Base-by-base conservation (phyloP, 148 eudicot species). In the Rhododendron griersonianum region DNA sequence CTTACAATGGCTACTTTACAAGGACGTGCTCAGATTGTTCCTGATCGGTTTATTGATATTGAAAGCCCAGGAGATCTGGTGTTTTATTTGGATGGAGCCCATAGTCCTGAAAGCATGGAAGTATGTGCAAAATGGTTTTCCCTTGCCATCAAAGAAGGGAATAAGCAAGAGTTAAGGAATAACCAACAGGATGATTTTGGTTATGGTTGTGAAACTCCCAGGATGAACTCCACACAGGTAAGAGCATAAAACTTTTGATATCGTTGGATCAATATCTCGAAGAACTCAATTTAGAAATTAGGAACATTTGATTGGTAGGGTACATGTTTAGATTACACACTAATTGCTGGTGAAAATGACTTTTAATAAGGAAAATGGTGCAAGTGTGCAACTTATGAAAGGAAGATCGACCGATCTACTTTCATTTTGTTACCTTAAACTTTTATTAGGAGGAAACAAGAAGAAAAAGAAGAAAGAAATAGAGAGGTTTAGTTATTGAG, bases 71-170 rank as follows among this genome's bases (percentile, higher is more conserved):
- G 90, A 81, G 95, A 92, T 89, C 90, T 98, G 87, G 93, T 93
- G 55, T 98, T 94, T 89, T 95, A 95, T 91, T 84, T 98, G 88
- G 99, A 98, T 86, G 98, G 99, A 71, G 99, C 99, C 81, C 99
- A 98, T 84, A 98, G 98, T 91, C 99, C 99, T 84, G 99, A 98
- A 92, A 98, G 99, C 92, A 95, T 98, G 99, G 99, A 94, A 85
- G 99, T 94, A 65, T 98, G 99, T 87, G 99, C 93, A 79, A 92
- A 88, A 87, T 98, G 99, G 98, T 98, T 98, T 93, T 92, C 91
- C 44, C 90, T 65, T 83, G 92, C 94, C 85, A 89, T 89, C 69
- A 90, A 88, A 88, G 91, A 91, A 87, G 93, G 90, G 85, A 86
- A 91, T 65, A 86, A 81, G 86, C 86, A 57, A 48, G 69, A 84